Base-by-base conservation (phyloP, 768 basidiomycete species). In the Suillus subalutaceus region DNA sequence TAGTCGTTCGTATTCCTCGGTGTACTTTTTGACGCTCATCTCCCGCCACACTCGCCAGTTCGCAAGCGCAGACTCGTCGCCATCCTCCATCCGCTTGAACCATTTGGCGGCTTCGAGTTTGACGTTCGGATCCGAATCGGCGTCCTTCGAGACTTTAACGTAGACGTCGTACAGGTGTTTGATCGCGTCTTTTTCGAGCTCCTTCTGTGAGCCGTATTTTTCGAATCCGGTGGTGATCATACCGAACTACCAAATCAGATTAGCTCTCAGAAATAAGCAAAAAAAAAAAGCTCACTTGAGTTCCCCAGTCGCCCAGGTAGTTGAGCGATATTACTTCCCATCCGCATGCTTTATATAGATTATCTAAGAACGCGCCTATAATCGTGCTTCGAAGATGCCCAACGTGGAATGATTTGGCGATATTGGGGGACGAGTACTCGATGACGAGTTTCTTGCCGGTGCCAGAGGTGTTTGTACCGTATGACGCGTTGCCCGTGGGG, bases 251-350 rank as follows among this genome's bases (percentile, higher is more conserved):
- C 20, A 4, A 66, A 40, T 67, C 30, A 67, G 64, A 8, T 32
- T 38, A 26, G 52, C n/a, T 10, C 9, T 44, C 15, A 38, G n/a
- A 40, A 32, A 23, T 15, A 37, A 16, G 20, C 2, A 10, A 32
- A 48, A 9, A 32, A n/a, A 32, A 41, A 41, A 41, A 41, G 68
- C 83, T 75, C 46, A 94, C 96, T 85, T 98, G 97, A 50, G 96
- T 98, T 30, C 97, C 97, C 97, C 96, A 99, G 74, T 98, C 97
- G 2, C 97, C 97, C 18, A 98, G 86, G 76, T 99, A 99, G 76
- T 99, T 99, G 79, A 98, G 81, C 2, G 91, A 85, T 44, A 86
- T 78, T n/a, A 96, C 95, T 8, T 94, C 86, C 96, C 94, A 99
- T 18, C 97, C 96, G 72, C 91, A 94, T 8, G 93, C 86, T 73